Evolutionary conservation across 306 rosid genomes (phyloP).

Genomic region (Sicyos baderoa): DNA sequence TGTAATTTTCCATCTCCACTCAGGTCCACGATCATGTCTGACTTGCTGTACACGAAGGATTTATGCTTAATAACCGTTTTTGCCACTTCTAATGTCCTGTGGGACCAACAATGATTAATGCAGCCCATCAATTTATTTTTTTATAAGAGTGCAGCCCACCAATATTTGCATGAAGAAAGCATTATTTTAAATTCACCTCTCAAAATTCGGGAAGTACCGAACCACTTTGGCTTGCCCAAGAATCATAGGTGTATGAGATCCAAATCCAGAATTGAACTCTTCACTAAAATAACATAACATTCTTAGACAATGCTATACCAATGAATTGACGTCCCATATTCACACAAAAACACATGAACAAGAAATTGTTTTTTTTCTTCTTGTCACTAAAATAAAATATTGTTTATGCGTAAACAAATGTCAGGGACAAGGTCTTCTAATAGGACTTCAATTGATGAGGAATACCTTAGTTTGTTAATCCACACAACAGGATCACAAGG

Average conservation of each 20-base stretch:
- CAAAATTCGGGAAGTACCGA: conserved; percentile 72
- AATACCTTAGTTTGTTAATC: conserved; percentile 87
- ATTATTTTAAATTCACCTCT: conserved; percentile 43
- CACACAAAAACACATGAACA: background rate
- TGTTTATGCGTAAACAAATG: background rate
- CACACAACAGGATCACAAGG: conserved; percentile 93
- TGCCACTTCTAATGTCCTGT: conserved; percentile 65
- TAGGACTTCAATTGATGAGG: conserved; percentile 7
- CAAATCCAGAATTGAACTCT: conserved; percentile 83
- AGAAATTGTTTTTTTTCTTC: background rate
- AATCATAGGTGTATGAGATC: conserved; percentile 89
- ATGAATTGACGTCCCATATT: background rate
- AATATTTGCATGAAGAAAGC: conserved; percentile 13
- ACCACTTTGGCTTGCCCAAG: conserved; percentile 95
- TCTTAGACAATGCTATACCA: background rate
- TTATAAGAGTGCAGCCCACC: background rate
- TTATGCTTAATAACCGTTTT: conserved; percentile 70
- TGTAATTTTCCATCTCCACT: conserved; percentile 61
- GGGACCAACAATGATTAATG: conserved; percentile 30
- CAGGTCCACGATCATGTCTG: conserved; percentile 59
- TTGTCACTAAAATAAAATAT: background rate
- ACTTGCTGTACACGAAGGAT: conserved; percentile 50
- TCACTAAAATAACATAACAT: conserved; percentile 38
- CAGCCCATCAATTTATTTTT: background rate
- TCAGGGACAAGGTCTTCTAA: background rate